Conservation (phyloP, 2,329 filamentous ascomycete genomes). For the Aquanectria penicillioides region DNA sequence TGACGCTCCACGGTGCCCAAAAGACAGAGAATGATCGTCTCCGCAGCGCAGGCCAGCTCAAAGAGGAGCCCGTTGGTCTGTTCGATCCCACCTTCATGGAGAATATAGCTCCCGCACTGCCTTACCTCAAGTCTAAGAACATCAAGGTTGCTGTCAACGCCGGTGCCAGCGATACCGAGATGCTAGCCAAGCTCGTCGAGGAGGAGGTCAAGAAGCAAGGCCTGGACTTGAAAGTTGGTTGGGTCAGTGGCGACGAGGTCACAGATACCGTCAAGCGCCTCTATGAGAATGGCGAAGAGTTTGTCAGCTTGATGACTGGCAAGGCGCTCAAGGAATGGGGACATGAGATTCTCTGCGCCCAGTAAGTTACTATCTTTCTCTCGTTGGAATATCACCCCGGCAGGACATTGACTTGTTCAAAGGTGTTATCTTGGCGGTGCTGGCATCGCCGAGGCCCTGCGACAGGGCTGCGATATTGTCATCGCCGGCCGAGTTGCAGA, state of each 20-base stretch:
- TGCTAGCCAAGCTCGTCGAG: slow-evolving; percentile 39
- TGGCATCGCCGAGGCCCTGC: slow-evolving; percentile 53
- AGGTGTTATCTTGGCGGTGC: slow-evolving; percentile 49
- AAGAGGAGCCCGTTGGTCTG: slow-evolving; percentile 43
- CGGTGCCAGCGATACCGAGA: slow-evolving; percentile 48
- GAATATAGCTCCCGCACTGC: slow-evolving; percentile 41
- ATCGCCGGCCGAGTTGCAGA: slow-evolving; percentile 58
- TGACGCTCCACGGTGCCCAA: slow-evolving; percentile 44
- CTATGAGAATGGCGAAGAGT: slow-evolving; percentile 32
- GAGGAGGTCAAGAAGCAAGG: slow-evolving; percentile 42
- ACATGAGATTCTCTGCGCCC: slow-evolving; percentile 31
- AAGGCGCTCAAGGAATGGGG: slow-evolving; percentile 37
- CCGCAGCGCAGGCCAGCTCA: slow-evolving; percentile 33
- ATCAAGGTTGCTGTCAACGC: slow-evolving; percentile 52
- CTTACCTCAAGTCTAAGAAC: slow-evolving; percentile 44
- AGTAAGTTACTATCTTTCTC: slow-evolving; percentile 15
- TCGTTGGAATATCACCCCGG: too few relatives aligned
- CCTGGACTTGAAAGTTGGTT: slow-evolving; percentile 47
- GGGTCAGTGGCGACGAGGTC: slow-evolving; percentile 50
- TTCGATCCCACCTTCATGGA: slow-evolving; percentile 49
- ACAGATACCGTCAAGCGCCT: slow-evolving; percentile 37
- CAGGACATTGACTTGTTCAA: too few relatives aligned
- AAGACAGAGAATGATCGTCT: slow-evolving; percentile 39
- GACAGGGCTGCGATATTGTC: slow-evolving; percentile 54
- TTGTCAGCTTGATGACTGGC: slow-evolving; percentile 39